Evolutionary conservation across 805 yeast genomes (phyloP).

Genomic region (Candida xyloterini): DNA sequence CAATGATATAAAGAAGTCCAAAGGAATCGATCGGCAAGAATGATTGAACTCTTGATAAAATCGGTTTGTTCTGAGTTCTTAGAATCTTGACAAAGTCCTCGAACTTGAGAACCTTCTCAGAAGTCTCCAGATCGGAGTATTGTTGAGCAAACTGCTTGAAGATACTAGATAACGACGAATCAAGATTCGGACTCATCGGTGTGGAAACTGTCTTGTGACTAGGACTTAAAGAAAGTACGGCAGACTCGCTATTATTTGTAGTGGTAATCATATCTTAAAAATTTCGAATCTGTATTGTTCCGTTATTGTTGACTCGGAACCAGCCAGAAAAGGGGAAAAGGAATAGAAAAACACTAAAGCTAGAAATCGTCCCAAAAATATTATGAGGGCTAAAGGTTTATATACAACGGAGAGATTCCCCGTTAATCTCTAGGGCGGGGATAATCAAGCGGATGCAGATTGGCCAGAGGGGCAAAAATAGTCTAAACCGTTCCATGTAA

Average conservation of each 20-base stretch:
- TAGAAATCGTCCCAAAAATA: neutral
- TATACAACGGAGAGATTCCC: constrained; percentile 2
- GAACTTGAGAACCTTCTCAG: constrained; percentile 33
- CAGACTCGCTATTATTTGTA: constrained; percentile 9
- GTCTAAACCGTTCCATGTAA: constrained; percentile 1
- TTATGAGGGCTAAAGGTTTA: neutral
- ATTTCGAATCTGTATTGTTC: constrained; percentile 2
- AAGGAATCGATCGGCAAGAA: constrained; percentile 53
- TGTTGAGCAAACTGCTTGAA: constrained; percentile 41
- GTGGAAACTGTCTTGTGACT: neutral
- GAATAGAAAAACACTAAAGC: constrained; percentile 1
- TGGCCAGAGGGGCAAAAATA: constrained; percentile 5
- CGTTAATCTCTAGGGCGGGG: constrained; percentile 8
- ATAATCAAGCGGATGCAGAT: neutral
- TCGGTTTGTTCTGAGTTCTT: constrained; percentile 42
- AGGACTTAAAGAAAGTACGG: constrained; percentile 6
- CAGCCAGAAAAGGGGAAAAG: constrained; percentile 11
- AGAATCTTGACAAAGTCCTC: constrained; percentile 43
- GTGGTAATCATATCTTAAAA: constrained; percentile 10
- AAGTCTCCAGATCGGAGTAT: constrained; percentile 30
- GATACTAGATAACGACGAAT: constrained; percentile 32
- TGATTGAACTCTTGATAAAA: constrained; percentile 24
- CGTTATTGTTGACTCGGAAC: constrained; percentile 10
- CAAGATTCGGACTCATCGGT: constrained; percentile 17
- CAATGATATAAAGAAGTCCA: constrained; percentile 73